Percentiles rank a stretch among this genome's conserved stretches.
Conservation (phyloP, 371 early-diverging fungal species). For the Batrachochytrium dendrobatidis region DNA sequence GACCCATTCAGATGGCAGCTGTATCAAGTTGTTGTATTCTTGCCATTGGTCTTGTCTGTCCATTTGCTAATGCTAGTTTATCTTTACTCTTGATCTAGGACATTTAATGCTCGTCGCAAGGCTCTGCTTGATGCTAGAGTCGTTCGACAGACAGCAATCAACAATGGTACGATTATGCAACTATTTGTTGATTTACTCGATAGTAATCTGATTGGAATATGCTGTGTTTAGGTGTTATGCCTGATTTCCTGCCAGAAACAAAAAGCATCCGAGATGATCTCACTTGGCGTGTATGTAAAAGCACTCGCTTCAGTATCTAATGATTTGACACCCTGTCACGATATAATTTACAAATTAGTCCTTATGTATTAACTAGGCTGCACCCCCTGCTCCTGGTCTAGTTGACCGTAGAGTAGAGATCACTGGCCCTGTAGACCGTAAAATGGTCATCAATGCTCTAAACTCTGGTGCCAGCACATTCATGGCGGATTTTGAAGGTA, state of each 20-base stretch:
- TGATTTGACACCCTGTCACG: neutral
- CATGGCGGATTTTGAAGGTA: constrained; percentile 97
- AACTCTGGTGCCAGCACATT: constrained; percentile 87
- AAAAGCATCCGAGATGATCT: constrained; percentile 78
- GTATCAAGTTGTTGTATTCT: neutral
- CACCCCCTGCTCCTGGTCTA: constrained; percentile 83
- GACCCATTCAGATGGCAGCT: neutral
- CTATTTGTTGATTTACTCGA: neutral
- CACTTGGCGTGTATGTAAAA: constrained; percentile 56
- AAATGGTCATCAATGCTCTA: constrained; percentile 97
- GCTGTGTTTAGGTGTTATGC: constrained; percentile 38
- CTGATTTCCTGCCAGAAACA: constrained; percentile 89
- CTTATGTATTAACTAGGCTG: constrained; percentile 43
- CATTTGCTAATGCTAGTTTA: neutral
- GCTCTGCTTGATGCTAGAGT: constrained; percentile 64
- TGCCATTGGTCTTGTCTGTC: neutral
- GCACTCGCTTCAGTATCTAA: neutral
- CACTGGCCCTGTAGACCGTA: constrained; percentile 95
- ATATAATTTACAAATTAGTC: neutral
- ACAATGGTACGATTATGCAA: constrained; percentile 47
- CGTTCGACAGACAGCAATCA: constrained; percentile 67
- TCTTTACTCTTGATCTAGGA: constrained; percentile 11
- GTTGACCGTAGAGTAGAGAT: constrained; percentile 92
- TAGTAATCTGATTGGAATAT: too few species aligned
- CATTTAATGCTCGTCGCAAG: constrained; percentile 82